Base-by-base conservation (phyloP, 140 eudicot genomes). In the Bidens hawaiensis region DNA sequence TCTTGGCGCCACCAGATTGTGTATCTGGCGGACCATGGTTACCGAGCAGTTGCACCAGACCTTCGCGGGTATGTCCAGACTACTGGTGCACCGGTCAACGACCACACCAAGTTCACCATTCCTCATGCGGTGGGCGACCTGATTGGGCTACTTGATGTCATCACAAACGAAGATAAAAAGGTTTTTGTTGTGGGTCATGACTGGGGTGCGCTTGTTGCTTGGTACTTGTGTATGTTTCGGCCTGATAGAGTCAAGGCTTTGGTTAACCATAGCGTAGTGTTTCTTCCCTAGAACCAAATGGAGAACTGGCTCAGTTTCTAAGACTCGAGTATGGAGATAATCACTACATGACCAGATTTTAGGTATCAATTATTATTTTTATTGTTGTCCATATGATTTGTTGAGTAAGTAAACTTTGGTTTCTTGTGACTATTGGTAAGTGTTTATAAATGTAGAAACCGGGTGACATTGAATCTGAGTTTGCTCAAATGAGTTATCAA, bases 161-260 rank as follows among this genome's bases (percentile, higher is more conserved):
- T 79, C 24, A 81, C 78, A 38, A 53, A 73, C 0, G 48, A 64
- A 1, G 76, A 53, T 4, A 79, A 77, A 4, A 71, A 78, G 65
- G 86, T 82, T 61, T 85, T 84, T 26, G 70, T 88, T 10, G 94
- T 87, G 55, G 96, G 79, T 25, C 89, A 83, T 67, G 96, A 88
- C 5, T 88, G 83, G 96, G 94, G 91, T 25, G 85, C 85, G 2
- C 0, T 18, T 0, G 31, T 76, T n/a, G 83, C 89, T 17, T 83
- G 89, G 89, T 19, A 66, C 18, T n/a, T 83, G 54, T 79, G 85
- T 45, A 14, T 83, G 62, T 73, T 71, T 36, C 26, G 85, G 64
- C 85, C 85, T 3, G 85, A 83, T 0, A 52, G 36, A 12, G 81
- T 83, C 9, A 76, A 70, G 60, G 89, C 85, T 12, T 21, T 76